These are phyloP conservation scores for Bathelium albidoporum DNA, from an alignment of 495 filamentous ascomycete genomes.

Conservation along the genomic window DNA sequence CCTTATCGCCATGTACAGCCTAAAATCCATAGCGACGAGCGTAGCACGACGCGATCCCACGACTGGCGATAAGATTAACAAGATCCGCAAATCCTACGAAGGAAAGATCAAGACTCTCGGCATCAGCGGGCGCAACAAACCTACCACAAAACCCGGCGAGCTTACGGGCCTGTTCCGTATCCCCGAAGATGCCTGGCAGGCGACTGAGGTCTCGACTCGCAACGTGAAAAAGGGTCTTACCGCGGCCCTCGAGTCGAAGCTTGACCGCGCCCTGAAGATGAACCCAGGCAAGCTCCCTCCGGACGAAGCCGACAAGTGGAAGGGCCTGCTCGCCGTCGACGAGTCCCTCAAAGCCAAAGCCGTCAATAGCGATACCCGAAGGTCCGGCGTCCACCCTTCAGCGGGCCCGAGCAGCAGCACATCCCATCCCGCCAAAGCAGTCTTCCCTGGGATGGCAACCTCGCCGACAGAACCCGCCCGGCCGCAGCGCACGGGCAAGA, in stretches of 20 bases:
- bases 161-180: conserved; percentile 32
- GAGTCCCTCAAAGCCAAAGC: conserved; percentile 24
- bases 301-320: conserved; percentile 45
- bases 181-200: conserved; percentile 60
- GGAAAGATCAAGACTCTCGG: conserved; percentile 53
- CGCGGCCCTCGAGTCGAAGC: conserved; percentile 32
- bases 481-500: conserved; percentile 50
- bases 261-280: conserved; percentile 48
- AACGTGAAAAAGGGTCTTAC: conserved; percentile 34
- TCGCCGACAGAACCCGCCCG: conserved; percentile 25
- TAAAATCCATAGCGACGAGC: conserved; percentile 49
- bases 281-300: conserved; percentile 42
- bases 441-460: not conserved
- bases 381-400: not conserved
- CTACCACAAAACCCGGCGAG: conserved; percentile 35
- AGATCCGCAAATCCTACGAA: conserved; percentile 65
- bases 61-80: conserved; percentile 63
- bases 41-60: conserved; percentile 55
- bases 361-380: not conserved
- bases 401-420: not conserved
- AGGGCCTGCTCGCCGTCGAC: conserved; percentile 47
- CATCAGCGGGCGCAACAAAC: conserved; percentile 54
- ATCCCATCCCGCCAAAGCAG: conserved; percentile 7
- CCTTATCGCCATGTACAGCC: conserved; percentile 52
- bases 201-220: conserved; percentile 52